phyloP scores from a whole-genome alignment of 257 asterid genomes.

The Solanum ossicruentum region DNA sequence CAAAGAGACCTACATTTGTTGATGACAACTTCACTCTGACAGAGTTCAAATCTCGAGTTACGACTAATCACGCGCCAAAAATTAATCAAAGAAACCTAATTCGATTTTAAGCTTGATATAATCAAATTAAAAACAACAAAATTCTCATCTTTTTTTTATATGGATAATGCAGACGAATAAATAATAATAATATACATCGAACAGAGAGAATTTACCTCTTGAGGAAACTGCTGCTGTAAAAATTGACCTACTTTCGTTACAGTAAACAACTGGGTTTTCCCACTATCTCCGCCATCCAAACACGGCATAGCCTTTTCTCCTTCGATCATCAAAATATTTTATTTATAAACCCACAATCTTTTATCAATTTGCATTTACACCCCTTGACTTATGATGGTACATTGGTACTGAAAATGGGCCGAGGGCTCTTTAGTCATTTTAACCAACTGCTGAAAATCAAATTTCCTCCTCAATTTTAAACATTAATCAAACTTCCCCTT shows the following conservation, averaged over 20 bases:
- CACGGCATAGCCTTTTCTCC: not conserved
- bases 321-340: not conserved
- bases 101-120: not conserved
- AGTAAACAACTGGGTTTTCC: not conserved
- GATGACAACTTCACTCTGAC: not conserved
- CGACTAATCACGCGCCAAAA: not conserved
- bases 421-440: not conserved
- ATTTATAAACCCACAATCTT: not conserved
- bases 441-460: too few species aligned
- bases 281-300: not conserved
- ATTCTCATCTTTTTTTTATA: not conserved
- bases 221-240: not conserved
- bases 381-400: not conserved
- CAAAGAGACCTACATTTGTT: not conserved
- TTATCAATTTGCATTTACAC: not conserved
- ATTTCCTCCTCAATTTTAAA: too few species aligned
- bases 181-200: not conserved
- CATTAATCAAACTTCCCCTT: too few species aligned
- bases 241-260: not conserved
- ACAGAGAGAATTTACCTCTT: not conserved
- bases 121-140: not conserved
- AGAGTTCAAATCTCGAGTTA: not conserved
- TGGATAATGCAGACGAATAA: not conserved
- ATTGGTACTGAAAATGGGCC: not conserved
- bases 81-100: not conserved